Evolutionary conservation across 352 stramenopile genomes (phyloP).

Genomic region (Pythium phragmiticola): DNA sequence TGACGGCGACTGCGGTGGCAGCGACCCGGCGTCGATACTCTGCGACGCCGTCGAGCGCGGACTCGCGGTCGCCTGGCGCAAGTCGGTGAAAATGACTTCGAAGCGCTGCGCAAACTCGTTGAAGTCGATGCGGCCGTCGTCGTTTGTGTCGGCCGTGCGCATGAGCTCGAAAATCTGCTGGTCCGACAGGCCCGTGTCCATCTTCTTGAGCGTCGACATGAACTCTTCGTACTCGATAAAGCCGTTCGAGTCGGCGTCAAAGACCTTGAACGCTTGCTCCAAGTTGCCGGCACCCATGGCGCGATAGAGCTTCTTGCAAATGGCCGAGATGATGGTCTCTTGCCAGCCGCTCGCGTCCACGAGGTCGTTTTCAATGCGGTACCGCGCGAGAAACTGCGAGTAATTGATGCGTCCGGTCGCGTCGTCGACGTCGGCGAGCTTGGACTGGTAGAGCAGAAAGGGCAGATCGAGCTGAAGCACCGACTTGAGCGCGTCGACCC

Average conservation of each 20-base stretch:
- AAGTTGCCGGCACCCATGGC: constrained; percentile 89
- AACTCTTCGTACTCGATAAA: constrained; percentile 95
- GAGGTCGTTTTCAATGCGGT: constrained; percentile 89
- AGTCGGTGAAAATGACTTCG: constrained; percentile 89
- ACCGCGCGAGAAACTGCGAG: constrained; percentile 91
- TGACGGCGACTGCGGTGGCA: constrained; percentile 12
- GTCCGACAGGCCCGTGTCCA: constrained; percentile 91
- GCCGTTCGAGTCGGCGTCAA: constrained; percentile 88
- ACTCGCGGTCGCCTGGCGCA: constrained; percentile 37
- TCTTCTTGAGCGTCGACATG: constrained; percentile 85
- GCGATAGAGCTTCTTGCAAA: constrained; percentile 92
- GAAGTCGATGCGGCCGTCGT: constrained; percentile 91
- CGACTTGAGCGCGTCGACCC: constrained; percentile 88
- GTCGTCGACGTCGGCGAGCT: constrained; percentile 85
- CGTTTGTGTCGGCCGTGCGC: constrained; percentile 90
- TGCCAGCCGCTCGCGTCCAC: constrained; percentile 89
- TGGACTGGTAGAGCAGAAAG: constrained; percentile 88
- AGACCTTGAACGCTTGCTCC: constrained; percentile 89
- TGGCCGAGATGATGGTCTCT: constrained; percentile 87
- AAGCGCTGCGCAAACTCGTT: constrained; percentile 91
- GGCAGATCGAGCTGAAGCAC: constrained; percentile 91
- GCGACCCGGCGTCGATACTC: constrained; percentile 18
- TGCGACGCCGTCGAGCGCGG: constrained; percentile 21
- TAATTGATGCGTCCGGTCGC: constrained; percentile 87
- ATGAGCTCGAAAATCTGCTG: constrained; percentile 93